Conservation (phyloP, 176 grass and related monocot species). For the Cocos nucifera region DNA sequence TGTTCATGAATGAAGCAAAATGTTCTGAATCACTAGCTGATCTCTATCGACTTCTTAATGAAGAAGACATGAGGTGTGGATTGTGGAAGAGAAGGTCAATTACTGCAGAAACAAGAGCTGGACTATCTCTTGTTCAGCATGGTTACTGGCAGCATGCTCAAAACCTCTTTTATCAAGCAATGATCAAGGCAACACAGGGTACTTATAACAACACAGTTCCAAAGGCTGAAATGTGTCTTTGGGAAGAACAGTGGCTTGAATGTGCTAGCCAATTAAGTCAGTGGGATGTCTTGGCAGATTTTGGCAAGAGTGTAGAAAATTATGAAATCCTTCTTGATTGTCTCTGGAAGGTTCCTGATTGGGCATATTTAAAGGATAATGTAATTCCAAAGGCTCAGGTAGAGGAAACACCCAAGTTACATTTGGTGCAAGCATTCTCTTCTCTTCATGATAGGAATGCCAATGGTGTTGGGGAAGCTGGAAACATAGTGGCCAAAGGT, state of each 20-base stretch:
- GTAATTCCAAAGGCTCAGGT: constrained; percentile 87
- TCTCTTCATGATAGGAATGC: constrained; percentile 75
- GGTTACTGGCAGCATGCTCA: constrained; percentile 93
- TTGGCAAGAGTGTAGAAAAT: constrained; percentile 95
- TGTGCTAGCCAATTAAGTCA: constrained; percentile 92
- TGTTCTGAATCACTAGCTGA: constrained; percentile 86
- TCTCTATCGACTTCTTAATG: constrained; percentile 89
- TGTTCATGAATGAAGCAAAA: constrained; percentile 85
- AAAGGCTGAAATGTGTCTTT: constrained; percentile 98
- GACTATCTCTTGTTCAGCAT: constrained; percentile 90
- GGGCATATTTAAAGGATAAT: constrained; percentile 92
- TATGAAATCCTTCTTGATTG: constrained; percentile 90
- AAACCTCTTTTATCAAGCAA: constrained; percentile 95
- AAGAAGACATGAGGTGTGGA: constrained; percentile 97
- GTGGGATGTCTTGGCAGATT: constrained; percentile 95
- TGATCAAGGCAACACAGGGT: constrained; percentile 99
- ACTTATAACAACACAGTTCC: constrained; percentile 95
- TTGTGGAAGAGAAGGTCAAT: constrained; percentile 98
- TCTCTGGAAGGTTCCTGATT: constrained; percentile 96
- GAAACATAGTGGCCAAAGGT: constrained; percentile 80
- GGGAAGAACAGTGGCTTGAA: constrained; percentile 94
- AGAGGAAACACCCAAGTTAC: constrained; percentile 77
- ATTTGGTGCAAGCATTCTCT: constrained; percentile 80
- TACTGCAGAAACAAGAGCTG: constrained; percentile 95
- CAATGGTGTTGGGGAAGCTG: constrained; percentile 75